A percentile compares a stretch with the other conserved stretches of the same genome.
Conservation (phyloP, 2,329 filamentous ascomycete species). For the Ramularia endophylla region DNA sequence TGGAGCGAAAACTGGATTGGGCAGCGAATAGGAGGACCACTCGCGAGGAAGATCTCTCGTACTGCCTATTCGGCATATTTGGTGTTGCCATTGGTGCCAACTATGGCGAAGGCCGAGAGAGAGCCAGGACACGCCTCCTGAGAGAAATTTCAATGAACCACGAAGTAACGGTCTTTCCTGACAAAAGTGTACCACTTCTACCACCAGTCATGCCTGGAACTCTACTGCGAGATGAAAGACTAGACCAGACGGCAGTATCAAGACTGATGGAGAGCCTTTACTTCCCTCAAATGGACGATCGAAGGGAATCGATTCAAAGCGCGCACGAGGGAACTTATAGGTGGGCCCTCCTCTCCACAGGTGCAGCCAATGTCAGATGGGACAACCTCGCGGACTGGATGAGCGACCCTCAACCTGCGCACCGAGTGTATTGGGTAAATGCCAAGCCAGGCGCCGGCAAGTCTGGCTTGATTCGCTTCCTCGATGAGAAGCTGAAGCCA, state of each 20-base stretch:
- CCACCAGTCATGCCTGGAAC: neutral
- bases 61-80: constrained; percentile 12
- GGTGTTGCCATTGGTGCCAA: constrained; percentile 7
- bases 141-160: constrained; percentile 1
- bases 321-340: constrained; percentile 4
- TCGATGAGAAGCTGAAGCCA: neutral
- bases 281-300: constrained; percentile 3
- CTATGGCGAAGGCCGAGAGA: constrained; percentile 9
- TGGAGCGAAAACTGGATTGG: constrained; percentile 11
- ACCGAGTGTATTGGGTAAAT: constrained; percentile 4
- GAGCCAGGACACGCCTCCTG: constrained; percentile 3
- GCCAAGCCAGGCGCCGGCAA: constrained; percentile 6
- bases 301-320: constrained; percentile 1
- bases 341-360: constrained; percentile 3
- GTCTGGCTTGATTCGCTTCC: constrained; percentile 3
- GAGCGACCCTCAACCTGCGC: neutral
- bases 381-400: constrained; percentile 4
- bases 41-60: constrained; percentile 10
- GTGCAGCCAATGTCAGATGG: neutral
- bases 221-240: too few species aligned
- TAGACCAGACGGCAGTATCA: too few species aligned
- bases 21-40: constrained; percentile 6
- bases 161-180: neutral
- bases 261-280: constrained; percentile 2
- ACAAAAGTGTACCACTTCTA: neutral